Percentiles rank a stretch among this genome's conserved stretches.
phyloP scores from a whole-genome alignment of 73 alveolate species.

The Paramecium pentaurelia region DNA sequence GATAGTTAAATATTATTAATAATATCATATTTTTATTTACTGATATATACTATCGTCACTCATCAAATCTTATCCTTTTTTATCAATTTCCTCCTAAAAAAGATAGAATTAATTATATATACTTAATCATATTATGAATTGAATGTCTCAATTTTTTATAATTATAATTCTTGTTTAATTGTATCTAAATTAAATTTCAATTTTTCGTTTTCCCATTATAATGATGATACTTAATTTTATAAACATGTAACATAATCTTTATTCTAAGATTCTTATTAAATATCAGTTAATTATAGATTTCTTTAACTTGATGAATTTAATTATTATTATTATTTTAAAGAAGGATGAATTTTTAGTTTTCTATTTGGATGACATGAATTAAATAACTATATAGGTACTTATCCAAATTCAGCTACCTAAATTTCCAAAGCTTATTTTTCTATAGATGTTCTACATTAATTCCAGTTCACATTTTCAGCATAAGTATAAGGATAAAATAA shows the following conservation, averaged over 20 bases:
- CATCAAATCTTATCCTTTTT: constrained; percentile 28
- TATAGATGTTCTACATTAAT: constrained; percentile 63
- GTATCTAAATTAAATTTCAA: constrained; percentile 25
- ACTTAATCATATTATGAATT: constrained; percentile 27
- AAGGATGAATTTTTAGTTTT: neutral
- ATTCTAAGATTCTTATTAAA: neutral
- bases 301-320: neutral
- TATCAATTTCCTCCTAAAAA: constrained; percentile 15
- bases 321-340: neutral
- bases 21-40: neutral
- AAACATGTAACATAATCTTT: neutral
- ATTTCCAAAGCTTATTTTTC: constrained; percentile 81
- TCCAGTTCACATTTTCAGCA: constrained; percentile 84
- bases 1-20: neutral
- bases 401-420: constrained; percentile 92
- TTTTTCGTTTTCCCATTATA: constrained; percentile 38
- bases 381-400: constrained; percentile 87
- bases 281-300: neutral
- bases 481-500: constrained; percentile 90
- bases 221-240: neutral
- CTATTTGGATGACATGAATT: constrained; percentile 86
- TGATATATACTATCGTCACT: constrained; percentile 11
- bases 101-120: neutral
- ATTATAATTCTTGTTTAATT: neutral
- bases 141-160: constrained; percentile 14